These are phyloP conservation scores for Pisolithus tinctorius DNA, from an alignment of 768 basidiomycete species.

Conservation along the genomic window DNA sequence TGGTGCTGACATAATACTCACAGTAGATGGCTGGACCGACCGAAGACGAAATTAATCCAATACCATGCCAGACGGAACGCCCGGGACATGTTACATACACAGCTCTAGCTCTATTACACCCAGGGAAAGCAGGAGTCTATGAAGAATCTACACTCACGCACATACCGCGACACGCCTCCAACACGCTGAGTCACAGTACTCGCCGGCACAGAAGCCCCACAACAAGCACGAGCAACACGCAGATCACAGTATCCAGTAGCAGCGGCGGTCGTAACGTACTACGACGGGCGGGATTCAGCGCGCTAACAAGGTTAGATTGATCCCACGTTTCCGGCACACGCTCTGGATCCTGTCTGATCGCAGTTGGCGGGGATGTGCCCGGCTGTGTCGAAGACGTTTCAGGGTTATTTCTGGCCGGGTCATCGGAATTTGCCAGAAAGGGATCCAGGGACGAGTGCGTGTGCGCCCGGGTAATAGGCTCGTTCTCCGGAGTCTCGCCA, in stretches of 20 bases:
- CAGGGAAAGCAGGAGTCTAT: too few species aligned
- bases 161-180: not conserved
- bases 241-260: constrained; percentile 67
- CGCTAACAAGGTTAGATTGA: constrained; percentile 16
- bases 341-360: constrained; percentile 9
- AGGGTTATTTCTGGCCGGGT: constrained; percentile 7
- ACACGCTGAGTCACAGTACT: constrained; percentile 29
- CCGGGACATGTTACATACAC: too few species aligned
- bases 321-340: constrained; percentile 1
- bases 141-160: too few species aligned
- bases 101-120: too few species aligned
- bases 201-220: constrained; percentile 64
- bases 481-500: constrained; percentile 16
- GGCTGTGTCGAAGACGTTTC: constrained; percentile 12
- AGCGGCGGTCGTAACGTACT: constrained; percentile 43
- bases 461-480: not conserved
- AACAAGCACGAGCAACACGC: constrained; percentile 60
- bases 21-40: too few species aligned
- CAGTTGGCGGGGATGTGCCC: constrained; percentile 9
- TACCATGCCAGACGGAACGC: too few species aligned
- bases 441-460: not conserved
- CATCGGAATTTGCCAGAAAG: constrained; percentile 1
- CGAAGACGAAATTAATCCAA: too few species aligned
- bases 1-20: too few species aligned
- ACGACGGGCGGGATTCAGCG: constrained; percentile 6